These are phyloP conservation scores for Peribolospora baueri DNA, from an alignment of 768 basidiomycete species.

Conservation along the genomic window DNA sequence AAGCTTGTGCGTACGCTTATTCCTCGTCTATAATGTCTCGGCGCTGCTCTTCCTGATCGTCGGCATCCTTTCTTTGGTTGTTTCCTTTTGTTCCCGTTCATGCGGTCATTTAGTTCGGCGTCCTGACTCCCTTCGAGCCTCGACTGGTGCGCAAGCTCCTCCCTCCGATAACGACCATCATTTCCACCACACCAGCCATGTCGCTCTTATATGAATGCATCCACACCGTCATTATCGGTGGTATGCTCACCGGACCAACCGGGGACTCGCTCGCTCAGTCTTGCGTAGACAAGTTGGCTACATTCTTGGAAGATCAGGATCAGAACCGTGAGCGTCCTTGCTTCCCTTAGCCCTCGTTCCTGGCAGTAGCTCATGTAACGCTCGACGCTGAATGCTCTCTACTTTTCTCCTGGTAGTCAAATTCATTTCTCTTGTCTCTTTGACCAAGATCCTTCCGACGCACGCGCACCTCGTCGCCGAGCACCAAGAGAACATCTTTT, in stretches of 20 bases:
- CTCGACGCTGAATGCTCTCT: not conserved
- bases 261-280: constrained; percentile 49
- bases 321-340: constrained; percentile 52
- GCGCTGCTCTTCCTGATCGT: too few relatives aligned
- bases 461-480: constrained; percentile 72
- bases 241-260: constrained; percentile 49
- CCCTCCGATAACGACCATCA: constrained; percentile 79
- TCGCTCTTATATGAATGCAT: constrained; percentile 95
- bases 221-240: constrained; percentile 88
- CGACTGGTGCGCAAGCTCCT: constrained; percentile 83
- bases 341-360: not conserved
- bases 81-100: constrained; percentile 2
- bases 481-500: constrained; percentile 72
- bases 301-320: constrained; percentile 74
- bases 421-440: constrained; percentile 81
- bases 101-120: constrained; percentile 45
- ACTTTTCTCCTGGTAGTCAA: constrained; percentile 40
- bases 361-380: not conserved
- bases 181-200: constrained; percentile 82
- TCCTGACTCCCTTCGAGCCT: constrained; percentile 70
- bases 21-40: not conserved
- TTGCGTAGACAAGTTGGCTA: constrained; percentile 80
- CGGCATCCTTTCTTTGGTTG: not conserved
- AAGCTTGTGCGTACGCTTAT: constrained; percentile 42
- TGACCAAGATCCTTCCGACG: constrained; percentile 71